phyloP scores from a whole-genome alignment of 768 basidiomycete species.

The Podaxis mareebaensis region DNA sequence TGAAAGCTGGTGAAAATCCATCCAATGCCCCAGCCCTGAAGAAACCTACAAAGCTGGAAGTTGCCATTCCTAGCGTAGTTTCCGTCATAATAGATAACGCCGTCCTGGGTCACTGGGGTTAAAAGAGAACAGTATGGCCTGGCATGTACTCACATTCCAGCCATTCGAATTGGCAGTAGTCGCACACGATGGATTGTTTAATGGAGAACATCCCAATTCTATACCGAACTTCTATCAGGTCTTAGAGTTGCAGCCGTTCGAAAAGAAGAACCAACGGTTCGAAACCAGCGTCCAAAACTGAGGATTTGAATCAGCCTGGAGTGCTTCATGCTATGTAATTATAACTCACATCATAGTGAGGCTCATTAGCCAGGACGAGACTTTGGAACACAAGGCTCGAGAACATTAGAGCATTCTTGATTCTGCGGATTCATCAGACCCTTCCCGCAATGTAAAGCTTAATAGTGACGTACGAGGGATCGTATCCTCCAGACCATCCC shows the following conservation, averaged over 20 bases:
- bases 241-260: constrained; percentile 11
- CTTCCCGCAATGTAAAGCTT: not conserved
- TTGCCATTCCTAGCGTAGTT: constrained; percentile 39
- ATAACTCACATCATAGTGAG: constrained; percentile 37
- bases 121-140: not conserved
- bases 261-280: constrained; percentile 23
- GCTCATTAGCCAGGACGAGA: constrained; percentile 34
- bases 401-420: constrained; percentile 40
- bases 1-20: constrained; percentile 12
- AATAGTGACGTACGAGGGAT: constrained; percentile 30
- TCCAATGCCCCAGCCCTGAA: not conserved
- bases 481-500: constrained; percentile 35
- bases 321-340: not conserved
- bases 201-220: constrained; percentile 42
- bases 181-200: constrained; percentile 33
- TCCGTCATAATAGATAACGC: constrained; percentile 42
- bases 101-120: constrained; percentile 24
- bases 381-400: constrained; percentile 39
- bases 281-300: constrained; percentile 43
- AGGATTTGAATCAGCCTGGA: not conserved
- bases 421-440: constrained; percentile 20
- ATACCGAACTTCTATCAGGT: not conserved
- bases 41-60: constrained; percentile 32
- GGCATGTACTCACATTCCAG: constrained; percentile 37
- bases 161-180: constrained; percentile 38